These are phyloP conservation scores for Trypanosoma cruzi DNA, from an alignment of 208 protist genomes.

Conservation along the genomic window DNA sequence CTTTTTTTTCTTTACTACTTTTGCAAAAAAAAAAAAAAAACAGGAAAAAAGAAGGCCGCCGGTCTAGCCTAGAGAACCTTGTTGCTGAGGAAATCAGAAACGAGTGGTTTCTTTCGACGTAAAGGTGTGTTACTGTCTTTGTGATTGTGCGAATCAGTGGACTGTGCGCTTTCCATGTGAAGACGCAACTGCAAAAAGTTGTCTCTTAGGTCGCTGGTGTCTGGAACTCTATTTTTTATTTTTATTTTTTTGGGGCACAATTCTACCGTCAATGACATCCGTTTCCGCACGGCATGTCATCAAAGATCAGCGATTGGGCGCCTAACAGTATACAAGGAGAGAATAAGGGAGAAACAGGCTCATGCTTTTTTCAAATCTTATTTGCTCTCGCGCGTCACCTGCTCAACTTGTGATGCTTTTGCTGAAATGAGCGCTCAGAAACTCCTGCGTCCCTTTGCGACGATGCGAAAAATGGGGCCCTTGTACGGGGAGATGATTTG, in stretches of 20 bases:
- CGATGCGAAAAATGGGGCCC: conserved; percentile 67
- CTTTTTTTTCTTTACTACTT: no score
- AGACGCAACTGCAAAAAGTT: not conserved
- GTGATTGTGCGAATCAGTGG: no score
- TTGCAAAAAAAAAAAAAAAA: not conserved
- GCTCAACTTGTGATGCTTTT: not conserved
- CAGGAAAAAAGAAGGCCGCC: not conserved
- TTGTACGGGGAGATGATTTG: conserved; percentile 78
- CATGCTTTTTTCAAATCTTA: not conserved
- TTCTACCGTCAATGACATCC: not conserved
- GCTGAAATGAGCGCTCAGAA: not conserved
- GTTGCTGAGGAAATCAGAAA: no score
- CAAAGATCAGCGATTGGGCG: not conserved
- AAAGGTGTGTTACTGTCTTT: not conserved
- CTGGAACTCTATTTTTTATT: not conserved
- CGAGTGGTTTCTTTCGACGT: not conserved
- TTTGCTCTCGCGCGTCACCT: not conserved
- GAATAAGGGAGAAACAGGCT: not conserved
- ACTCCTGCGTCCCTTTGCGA: conserved; percentile 4
- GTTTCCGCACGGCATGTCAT: not conserved
- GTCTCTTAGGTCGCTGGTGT: not conserved
- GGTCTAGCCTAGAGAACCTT: no score
- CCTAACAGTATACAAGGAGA: not conserved
- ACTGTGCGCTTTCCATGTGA: not conserved
- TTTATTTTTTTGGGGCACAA: not conserved